phyloP scores from a whole-genome alignment of 2,329 filamentous ascomycete genomes.

The Beauveria brongniartii region DNA sequence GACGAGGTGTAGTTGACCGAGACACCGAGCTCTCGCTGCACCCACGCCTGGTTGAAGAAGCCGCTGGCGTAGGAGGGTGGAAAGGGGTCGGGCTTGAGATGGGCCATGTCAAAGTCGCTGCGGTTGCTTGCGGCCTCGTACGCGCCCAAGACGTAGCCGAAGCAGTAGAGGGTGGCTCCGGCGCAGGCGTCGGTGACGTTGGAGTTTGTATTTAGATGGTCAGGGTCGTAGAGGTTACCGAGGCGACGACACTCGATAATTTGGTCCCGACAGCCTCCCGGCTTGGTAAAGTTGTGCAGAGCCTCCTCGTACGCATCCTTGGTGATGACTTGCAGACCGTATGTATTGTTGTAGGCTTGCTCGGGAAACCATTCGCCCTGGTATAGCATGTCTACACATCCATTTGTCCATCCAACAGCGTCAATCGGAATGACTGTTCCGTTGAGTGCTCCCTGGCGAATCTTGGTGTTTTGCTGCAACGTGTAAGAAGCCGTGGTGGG shows the following conservation, averaged over 20 bases:
- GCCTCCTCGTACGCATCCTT: conserved; percentile 26
- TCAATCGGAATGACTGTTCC: conserved; percentile 41
- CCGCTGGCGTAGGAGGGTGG: conserved; percentile 49
- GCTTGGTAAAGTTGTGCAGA: conserved; percentile 11
- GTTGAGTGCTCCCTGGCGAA: conserved; percentile 20
- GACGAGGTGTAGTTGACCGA: conserved; percentile 42
- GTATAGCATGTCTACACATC: conserved; percentile 53
- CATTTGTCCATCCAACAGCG: conserved; percentile 60
- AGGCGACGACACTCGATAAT: conserved; percentile 40
- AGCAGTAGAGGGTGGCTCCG: conserved; percentile 19
- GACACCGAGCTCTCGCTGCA: conserved; percentile 53
- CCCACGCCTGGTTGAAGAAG: conserved; percentile 53
- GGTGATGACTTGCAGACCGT: conserved; percentile 49
- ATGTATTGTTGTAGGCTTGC: conserved; percentile 56
- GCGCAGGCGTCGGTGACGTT: conserved; percentile 14
- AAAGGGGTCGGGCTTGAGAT: conserved; percentile 45
- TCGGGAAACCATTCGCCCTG: conserved; percentile 46
- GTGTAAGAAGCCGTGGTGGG: conserved; percentile 50
- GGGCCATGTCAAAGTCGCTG: conserved; percentile 47
- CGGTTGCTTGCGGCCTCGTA: background rate
- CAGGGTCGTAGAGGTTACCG: conserved; percentile 24
- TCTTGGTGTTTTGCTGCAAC: conserved; percentile 53
- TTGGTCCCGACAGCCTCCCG: conserved; percentile 40
- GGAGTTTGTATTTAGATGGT: conserved; percentile 42
- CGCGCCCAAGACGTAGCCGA: background rate